Percentiles rank a stretch among this genome's conserved stretches.
Evolutionary conservation across 2,329 filamentous ascomycete genomes (phyloP).

Genomic region (Neonectria hederae): DNA sequence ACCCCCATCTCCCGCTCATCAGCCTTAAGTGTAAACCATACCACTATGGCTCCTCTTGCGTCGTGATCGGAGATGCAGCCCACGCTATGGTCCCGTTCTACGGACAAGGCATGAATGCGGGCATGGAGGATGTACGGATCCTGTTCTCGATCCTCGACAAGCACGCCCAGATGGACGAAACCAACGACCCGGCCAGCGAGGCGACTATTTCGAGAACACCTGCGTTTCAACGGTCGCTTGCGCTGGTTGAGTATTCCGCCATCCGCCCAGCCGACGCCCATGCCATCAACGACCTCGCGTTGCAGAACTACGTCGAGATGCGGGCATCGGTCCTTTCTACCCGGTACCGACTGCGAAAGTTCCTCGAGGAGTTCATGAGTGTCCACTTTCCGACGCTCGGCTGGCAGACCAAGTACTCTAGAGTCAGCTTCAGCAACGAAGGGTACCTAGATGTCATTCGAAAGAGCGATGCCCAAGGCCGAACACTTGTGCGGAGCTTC

Average conservation of each 20-base stretch:
- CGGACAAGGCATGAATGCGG: slow-evolving; percentile 97
- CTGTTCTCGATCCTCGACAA: slow-evolving; percentile 85
- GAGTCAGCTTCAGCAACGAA: slow-evolving; percentile 94
- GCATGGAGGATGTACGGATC: slow-evolving; percentile 90
- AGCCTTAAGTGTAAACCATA: slow-evolving; percentile 93
- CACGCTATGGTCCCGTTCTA: slow-evolving; percentile 99
- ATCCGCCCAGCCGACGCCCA: slow-evolving; percentile 81
- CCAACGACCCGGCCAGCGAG: slow-evolving; percentile 51
- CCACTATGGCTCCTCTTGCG: slow-evolving; percentile 78
- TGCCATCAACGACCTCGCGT: slow-evolving; percentile 90
- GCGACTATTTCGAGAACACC: slow-evolving; percentile 55
- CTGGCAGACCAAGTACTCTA: slow-evolving; percentile 91
- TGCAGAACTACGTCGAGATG: slow-evolving; percentile 96
- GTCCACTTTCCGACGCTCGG: slow-evolving; percentile 79
- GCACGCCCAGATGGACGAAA: slow-evolving; percentile 59
- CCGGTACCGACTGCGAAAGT: slow-evolving; percentile 83
- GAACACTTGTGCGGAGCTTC: slow-evolving; percentile 61
- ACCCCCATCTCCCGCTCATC: slow-evolving; percentile 92
- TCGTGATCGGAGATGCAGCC: slow-evolving; percentile 91
- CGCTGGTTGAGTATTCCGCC: slow-evolving; percentile 79
- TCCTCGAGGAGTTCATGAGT: slow-evolving; percentile 83
- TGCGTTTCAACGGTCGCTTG: slow-evolving; percentile 65
- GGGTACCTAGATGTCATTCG: slow-evolving; percentile 84
- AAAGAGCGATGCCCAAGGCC: slow-evolving; percentile 75
- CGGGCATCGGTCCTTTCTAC: slow-evolving; percentile 81